These are phyloP conservation scores for Calonectria pteridis DNA, from an alignment of 2,329 filamentous ascomycete genomes.

Conservation along the genomic window DNA sequence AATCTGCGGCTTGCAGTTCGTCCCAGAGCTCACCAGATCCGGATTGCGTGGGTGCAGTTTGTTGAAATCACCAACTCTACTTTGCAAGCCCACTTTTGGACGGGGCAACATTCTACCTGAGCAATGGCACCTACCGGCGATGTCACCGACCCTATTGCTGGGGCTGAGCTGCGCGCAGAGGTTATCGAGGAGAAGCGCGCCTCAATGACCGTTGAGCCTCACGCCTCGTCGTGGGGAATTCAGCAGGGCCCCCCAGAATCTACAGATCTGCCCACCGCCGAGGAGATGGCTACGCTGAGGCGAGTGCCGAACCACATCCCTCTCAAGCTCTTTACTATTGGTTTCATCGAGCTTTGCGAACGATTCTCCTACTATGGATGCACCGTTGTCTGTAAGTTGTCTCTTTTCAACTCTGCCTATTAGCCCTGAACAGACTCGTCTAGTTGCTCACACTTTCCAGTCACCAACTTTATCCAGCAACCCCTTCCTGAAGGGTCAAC, in stretches of 20 bases:
- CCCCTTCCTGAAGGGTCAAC: conserved; percentile 65
- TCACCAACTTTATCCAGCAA: conserved; percentile 74
- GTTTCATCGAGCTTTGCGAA: conserved; percentile 78
- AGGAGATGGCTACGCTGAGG: conserved; percentile 63
- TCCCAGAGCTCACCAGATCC: background rate
- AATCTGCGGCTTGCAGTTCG: background rate
- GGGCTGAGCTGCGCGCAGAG: conserved; percentile 45
- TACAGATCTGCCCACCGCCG: conserved; percentile 36
- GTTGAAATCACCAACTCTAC: background rate
- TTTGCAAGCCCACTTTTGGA: background rate
- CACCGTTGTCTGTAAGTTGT: conserved; percentile 71
- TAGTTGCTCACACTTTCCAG: conserved; percentile 38
- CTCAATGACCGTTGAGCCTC: conserved; percentile 35
- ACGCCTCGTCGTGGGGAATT: background rate
- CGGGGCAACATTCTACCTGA: background rate
- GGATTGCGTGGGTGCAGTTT: background rate
- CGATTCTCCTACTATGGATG: conserved; percentile 81
- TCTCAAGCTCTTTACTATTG: conserved; percentile 71
- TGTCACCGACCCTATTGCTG: conserved; percentile 51
- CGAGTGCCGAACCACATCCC: conserved; percentile 70
- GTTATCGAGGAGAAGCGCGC: conserved; percentile 48
- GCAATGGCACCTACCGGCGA: conserved; percentile 49
- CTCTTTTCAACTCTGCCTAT: background rate
- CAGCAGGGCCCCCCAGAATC: background rate
- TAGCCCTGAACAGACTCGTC: background rate